Evolutionary conservation across 768 basidiomycete species (phyloP), one percentile per base, ranked within the genome.

Genomic region (Leccinum sublutescens): DNA sequence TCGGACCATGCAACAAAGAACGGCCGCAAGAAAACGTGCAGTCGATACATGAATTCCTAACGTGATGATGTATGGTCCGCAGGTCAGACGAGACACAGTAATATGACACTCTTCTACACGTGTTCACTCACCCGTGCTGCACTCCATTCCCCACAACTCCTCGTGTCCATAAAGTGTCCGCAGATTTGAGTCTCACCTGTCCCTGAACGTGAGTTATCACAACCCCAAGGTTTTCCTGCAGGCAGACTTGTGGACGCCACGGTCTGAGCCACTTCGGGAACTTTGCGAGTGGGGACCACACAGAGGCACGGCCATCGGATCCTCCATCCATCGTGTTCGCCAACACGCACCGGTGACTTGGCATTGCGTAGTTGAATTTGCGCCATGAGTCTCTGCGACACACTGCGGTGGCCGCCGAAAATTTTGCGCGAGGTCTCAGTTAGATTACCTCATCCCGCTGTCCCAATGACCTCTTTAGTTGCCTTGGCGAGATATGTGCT

Each of bases 161-260:
- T 66, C 68, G 57, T 69, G 65, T 61, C 51, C 31, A 40, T 33
- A 27, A 40, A 52, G 51, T 52, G 34, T 33, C 57, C 50, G 54
- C 56, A 34, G 12, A 45, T 48, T 0, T 25, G 23, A 31, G 7
- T 29, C 52, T 50, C 55, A 40, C 60, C 47, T 38, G 58, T 66
- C 61, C 64, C 65, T 64, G 58, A 56, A n/a, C 27, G 56, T 43
- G 58, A 47, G 33, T 60, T 36, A 50, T 40, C 54, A 58, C 57
- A 53, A 59, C 59, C 50, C 53, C 55, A 14, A 50, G 55, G 27
- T 52, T 58, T 23, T 58, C 67, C 68, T 67, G 68, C 67, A 68
- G 60, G 67, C 65, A 67, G 54, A 60, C 68, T 68, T 61, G 60
- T 61, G 63, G 62, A 55, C n/a, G 50, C 56, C 68, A 70, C 60